Evolutionary conservation across 495 filamentous ascomycete genomes (phyloP).

Genomic region (Penicillium lagena): DNA sequence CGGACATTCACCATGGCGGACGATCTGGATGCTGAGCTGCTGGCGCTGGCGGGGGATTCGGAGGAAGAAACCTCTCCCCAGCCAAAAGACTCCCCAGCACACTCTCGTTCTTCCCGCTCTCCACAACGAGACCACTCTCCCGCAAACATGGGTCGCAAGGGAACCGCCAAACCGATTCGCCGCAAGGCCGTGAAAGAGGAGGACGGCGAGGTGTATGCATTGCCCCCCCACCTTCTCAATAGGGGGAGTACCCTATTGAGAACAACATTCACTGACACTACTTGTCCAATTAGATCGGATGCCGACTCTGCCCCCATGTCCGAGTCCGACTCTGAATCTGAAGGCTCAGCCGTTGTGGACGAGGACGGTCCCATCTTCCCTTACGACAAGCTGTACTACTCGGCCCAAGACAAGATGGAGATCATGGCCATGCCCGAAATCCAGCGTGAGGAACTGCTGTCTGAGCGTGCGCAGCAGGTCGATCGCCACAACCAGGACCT

Average conservation of each 20-base stretch:
- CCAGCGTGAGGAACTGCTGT: conserved; percentile 81
- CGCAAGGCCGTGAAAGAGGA: conserved; percentile 48
- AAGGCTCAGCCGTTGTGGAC: conserved; percentile 41
- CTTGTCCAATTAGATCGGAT: conserved; percentile 44
- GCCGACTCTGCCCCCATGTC: conserved; percentile 77
- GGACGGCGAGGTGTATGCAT: conserved; percentile 79
- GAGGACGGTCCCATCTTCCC: conserved; percentile 66
- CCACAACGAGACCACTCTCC: conserved; percentile 22
- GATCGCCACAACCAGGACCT: conserved; percentile 76
- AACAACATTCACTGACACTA: conserved; percentile 5
- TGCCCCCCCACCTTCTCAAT: conserved; percentile 1
- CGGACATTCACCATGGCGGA: conserved; percentile 43
- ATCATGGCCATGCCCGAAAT: conserved; percentile 88
- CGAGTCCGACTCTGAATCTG: conserved; percentile 59
- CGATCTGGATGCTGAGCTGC: conserved; percentile 80
- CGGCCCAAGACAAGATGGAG: conserved; percentile 67
- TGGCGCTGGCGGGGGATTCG: conserved; percentile 72
- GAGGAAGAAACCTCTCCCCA: conserved; percentile 48
- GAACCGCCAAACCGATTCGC: conserved; percentile 36
- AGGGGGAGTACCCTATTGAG: neutral
- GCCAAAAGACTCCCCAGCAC: conserved; percentile 30
- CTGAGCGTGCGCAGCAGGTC: conserved; percentile 75
- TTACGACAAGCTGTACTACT: conserved; percentile 80
- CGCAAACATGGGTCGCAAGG: conserved; percentile 39
- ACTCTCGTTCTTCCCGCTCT: conserved; percentile 30